These are phyloP conservation scores for Penicillium desertorum DNA, from an alignment of 495 filamentous ascomycete species.

Conservation along the genomic window DNA sequence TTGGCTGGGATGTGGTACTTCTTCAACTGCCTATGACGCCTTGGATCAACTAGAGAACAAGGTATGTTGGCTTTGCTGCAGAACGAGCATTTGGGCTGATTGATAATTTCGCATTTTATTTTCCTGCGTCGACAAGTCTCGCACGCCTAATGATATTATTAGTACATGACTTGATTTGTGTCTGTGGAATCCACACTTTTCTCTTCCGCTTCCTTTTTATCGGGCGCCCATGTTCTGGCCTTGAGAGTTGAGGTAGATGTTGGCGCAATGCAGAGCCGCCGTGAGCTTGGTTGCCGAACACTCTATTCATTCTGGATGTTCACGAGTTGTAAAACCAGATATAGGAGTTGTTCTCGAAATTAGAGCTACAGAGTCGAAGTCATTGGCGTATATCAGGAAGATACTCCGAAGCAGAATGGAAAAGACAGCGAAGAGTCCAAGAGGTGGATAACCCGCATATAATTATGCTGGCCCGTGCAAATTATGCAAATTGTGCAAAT, in stretches of 20 bases:
- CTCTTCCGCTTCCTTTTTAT: neutral
- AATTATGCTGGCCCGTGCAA: too few species aligned
- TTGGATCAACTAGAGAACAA: neutral
- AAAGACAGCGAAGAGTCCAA: too few species aligned
- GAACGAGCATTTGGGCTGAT: neutral
- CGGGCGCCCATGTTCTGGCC: neutral
- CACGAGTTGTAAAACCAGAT: neutral
- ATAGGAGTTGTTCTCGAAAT: neutral
- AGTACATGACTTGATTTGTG: neutral
- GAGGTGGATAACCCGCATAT: too few species aligned
- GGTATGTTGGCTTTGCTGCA: neutral
- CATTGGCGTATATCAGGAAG: neutral
- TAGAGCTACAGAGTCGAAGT: neutral
- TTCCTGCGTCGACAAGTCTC: neutral
- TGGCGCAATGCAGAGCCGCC: neutral
- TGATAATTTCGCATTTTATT: neutral
- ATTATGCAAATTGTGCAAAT: too few species aligned
- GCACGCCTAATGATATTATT: neutral
- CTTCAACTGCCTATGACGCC: neutral
- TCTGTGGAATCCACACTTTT: neutral
- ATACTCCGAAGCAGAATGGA: too few species aligned
- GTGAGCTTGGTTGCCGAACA: neutral
- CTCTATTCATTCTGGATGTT: neutral
- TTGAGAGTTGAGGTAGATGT: neutral
- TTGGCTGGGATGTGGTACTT: neutral